phyloP scores from a whole-genome alignment of 2,329 filamentous ascomycete genomes.

The Pseudogymnoascus sp. region DNA sequence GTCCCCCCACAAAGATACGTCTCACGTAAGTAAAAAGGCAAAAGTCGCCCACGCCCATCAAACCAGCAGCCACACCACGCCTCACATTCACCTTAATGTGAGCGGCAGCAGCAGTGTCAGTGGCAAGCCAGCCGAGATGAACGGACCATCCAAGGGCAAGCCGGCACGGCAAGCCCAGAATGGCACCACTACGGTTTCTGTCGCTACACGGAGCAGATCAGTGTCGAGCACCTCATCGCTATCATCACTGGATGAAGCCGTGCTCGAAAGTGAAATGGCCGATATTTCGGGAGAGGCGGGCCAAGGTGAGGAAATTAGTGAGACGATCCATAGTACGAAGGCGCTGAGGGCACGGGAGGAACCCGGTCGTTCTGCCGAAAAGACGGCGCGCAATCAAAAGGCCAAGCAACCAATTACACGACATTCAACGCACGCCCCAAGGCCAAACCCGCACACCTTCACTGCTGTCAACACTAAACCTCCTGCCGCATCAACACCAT shows the following conservation, averaged over 20 bases:
- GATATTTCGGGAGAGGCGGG: background rate
- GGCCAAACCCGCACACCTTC: conserved; percentile 19
- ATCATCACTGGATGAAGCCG: conserved; percentile 28
- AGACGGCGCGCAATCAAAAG: conserved; percentile 2
- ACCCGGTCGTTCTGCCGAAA: conserved; percentile 1
- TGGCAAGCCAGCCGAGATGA: conserved; percentile 12
- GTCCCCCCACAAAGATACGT: conserved; percentile 16
- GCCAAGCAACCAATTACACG: conserved; percentile 1
- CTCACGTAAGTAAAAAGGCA: conserved; percentile 22
- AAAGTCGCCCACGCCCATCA: conserved; percentile 18
- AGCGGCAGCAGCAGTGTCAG: background rate
- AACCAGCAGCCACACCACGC: background rate
- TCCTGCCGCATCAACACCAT: conserved; percentile 10
- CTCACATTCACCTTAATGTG: background rate
- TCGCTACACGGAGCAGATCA: conserved; percentile 18
- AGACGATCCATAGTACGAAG: background rate
- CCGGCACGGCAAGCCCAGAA: background rate
- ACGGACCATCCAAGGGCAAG: conserved; percentile 12
- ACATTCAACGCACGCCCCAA: background rate
- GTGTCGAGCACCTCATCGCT: conserved; percentile 30
- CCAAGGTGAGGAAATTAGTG: background rate
- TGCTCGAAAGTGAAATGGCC: conserved; percentile 10
- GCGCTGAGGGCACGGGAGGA: background rate
- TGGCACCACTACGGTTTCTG: background rate
- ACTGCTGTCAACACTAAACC: conserved; percentile 15